phyloP scores from a whole-genome alignment of 2,329 filamentous ascomycete species.

The Trichoderma gracile region DNA sequence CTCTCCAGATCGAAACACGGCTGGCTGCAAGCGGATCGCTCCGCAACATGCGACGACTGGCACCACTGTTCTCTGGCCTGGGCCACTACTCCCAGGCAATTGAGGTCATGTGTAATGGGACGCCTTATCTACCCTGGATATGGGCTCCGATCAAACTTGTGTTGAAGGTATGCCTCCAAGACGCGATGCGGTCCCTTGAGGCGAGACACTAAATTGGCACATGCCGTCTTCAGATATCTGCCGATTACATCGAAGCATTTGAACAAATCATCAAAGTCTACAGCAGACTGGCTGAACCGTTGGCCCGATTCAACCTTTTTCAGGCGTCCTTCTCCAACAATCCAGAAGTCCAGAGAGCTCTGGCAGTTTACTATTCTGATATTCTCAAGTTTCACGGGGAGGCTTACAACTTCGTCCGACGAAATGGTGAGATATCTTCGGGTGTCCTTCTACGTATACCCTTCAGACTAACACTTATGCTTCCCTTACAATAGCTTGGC shows the following conservation, averaged over 20 bases:
- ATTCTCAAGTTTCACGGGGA: slow-evolving; percentile 50
- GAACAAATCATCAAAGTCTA: slow-evolving; percentile 12
- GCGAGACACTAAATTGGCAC: no score
- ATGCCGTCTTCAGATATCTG: neutral
- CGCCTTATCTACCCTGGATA: slow-evolving; percentile 47
- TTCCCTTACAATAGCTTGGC: slow-evolving; percentile 27
- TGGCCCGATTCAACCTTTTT: slow-evolving; percentile 27
- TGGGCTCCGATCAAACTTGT: slow-evolving; percentile 48
- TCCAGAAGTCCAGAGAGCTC: slow-evolving; percentile 41
- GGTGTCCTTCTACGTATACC: no score
- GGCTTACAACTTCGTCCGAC: slow-evolving; percentile 48
- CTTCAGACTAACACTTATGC: neutral
- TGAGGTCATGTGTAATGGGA: slow-evolving; percentile 49
- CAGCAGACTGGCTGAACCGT: neutral
- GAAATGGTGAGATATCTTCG: slow-evolving; percentile 32
- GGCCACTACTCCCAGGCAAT: slow-evolving; percentile 34
- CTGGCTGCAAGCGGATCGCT: slow-evolving; percentile 42
- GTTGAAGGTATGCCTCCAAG: neutral
- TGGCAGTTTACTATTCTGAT: slow-evolving; percentile 49
- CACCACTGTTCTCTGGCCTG: slow-evolving; percentile 42
- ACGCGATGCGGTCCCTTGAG: no score
- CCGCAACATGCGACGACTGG: slow-evolving; percentile 47
- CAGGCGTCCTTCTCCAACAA: slow-evolving; percentile 36
- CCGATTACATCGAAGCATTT: neutral
- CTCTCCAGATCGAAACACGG: slow-evolving; percentile 42